These are phyloP conservation scores for sunflower (Helianthus annuus) DNA, from an alignment of 129 eudicot species.

Conservation along the genomic window HanXRQr2.0-SUNRISE NC_035436.2:72095671-72096170, in stretches of 20 bases:
- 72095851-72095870: slow-evolving; percentile 42
- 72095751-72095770: slow-evolving; percentile 62
- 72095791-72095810: slow-evolving; percentile 24
- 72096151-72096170: too few relatives aligned
- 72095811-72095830: not conserved
- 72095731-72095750: slow-evolving; percentile 46
- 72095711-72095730: slow-evolving; percentile 55
- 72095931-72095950: slow-evolving; percentile 61
- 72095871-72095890: slow-evolving; percentile 78
- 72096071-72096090: too few relatives aligned
- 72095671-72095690: slow-evolving; percentile 55
- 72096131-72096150: too few relatives aligned
- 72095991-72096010: slow-evolving; percentile 41
- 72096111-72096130: too few relatives aligned
- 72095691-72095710: slow-evolving; percentile 39
- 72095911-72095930: slow-evolving; percentile 48
- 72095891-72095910: slow-evolving; percentile 49
- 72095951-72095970: slow-evolving; percentile 56
- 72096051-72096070: too few relatives aligned
- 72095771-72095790: slow-evolving; percentile 83
- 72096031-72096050: too few relatives aligned
- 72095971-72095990: slow-evolving; percentile 40
- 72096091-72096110: too few relatives aligned
- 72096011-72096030: too few relatives aligned
- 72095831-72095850: not conserved